Evolutionary conservation across 495 filamentous ascomycete genomes (phyloP).

Genomic region (Entonaema liquescens): DNA sequence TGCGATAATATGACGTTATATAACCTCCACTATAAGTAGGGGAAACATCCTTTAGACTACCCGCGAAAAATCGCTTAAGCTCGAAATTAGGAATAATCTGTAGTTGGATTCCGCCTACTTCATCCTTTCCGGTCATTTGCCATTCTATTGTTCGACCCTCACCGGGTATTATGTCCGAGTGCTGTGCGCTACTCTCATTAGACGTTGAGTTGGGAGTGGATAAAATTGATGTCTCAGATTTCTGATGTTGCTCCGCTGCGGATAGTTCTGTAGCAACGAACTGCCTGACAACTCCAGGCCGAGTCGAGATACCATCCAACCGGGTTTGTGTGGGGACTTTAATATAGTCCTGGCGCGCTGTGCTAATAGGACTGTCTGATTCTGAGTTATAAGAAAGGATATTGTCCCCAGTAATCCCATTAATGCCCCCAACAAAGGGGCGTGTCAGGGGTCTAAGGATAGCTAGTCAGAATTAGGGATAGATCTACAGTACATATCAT

Average conservation of each 20-base stretch:
- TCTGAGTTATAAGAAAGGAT: not conserved
- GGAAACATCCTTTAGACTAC: not conserved
- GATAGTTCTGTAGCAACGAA: not conserved
- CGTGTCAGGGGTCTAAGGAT: too few species aligned
- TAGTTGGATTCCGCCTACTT: not conserved
- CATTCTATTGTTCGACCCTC: not conserved
- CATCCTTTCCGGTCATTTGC: conserved; percentile 4
- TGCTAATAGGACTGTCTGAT: not conserved
- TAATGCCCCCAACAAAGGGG: not conserved
- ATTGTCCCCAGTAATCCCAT: not conserved
- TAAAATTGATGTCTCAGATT: not conserved
- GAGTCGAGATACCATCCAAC: not conserved
- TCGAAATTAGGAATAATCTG: not conserved
- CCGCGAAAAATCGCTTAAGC: not conserved
- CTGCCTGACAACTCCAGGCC: not conserved
- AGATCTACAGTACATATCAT: too few species aligned
- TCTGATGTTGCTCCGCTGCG: not conserved
- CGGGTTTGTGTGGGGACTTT: not conserved
- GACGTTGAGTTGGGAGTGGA: not conserved
- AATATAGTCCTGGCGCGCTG: not conserved
- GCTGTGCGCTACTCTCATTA: not conserved
- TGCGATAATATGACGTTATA: not conserved
- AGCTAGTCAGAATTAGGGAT: too few species aligned
- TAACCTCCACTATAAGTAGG: not conserved
- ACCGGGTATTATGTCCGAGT: not conserved